Evolutionary conservation across 257 asterid species (phyloP), one percentile per base, ranked within the genome.

Genomic region (Solanum chiquidenum): DNA sequence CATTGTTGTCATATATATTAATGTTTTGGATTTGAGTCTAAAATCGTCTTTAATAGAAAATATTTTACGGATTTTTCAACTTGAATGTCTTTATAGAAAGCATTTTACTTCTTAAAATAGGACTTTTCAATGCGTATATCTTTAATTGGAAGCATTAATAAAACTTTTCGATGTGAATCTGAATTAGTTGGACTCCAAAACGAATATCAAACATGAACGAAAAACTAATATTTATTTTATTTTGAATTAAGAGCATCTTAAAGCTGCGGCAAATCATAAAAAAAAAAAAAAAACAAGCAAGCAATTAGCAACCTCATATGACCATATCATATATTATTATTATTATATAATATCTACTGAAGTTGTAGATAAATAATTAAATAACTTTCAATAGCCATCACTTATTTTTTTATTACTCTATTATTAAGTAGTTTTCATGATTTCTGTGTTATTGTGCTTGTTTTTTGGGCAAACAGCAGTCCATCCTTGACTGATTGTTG

Each of bases 91-190:
- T 55, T 20, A 7, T 20, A 55, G 11, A 1, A 55, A 55, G 3
- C 2, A 55, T 55, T 55, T 55, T 55, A 55, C 1, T 55, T 55
- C n/a, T 31, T 31, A 31, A 31, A 69, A 7, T 69, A 14, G 1
- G 4, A 31, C 4, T 31, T 69, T 14, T 69, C 0, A 0, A 31
- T 16, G 12, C 20, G 2, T 55, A 20, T 55, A 3, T 7, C 4
- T 55, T 49, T 49, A 49, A 49, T 0, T 55, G 64, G n/a, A 20
- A 55, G 4, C 5, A 55, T 55, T 3, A 20, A 18, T 55, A 55
- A 2, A 0, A 20, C 0, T 18, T 55, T 55, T 20, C 0, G 0
- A 55, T 20, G 0, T 55, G 3, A 7, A 69, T 69, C 0, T 3
- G 0, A 69, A 69, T 31, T 31, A 69, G 0, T 69, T 12, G 0